Conservation (phyloP, 1,284 basidiomycete species). For the Phellinidium pouzarii region DNA sequence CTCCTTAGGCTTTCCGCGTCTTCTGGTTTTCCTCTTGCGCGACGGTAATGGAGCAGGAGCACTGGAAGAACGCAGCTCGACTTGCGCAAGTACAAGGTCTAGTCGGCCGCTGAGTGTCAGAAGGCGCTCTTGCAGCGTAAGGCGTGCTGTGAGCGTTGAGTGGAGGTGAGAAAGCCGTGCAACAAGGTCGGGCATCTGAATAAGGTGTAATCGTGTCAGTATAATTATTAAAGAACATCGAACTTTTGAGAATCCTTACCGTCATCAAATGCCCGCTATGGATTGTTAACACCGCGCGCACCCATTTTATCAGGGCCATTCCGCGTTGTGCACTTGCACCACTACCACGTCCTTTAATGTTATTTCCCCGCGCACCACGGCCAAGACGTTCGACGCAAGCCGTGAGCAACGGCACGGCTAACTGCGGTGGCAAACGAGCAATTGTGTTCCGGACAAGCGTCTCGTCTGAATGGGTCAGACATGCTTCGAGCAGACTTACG, state of each 20-base stretch:
- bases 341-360: conserved; percentile 74
- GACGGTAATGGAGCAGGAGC: conserved; percentile 49
- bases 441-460: conserved; percentile 86
- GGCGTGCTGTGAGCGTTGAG: conserved; percentile 72
- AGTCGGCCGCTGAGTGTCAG: conserved; percentile 84
- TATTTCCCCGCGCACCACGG: conserved; percentile 64
- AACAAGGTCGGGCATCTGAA: conserved; percentile 81
- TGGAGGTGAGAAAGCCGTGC: conserved; percentile 80
- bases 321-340: conserved; percentile 84
- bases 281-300: conserved; percentile 79
- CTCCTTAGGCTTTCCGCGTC: conserved; percentile 26
- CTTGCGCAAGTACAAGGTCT: conserved; percentile 91
- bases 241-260: conserved; percentile 44
- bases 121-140: conserved; percentile 81
- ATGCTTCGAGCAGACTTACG: conserved; percentile 81
- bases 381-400: conserved; percentile 89
- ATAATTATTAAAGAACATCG: conserved; percentile 14
- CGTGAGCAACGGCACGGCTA: conserved; percentile 82
- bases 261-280: conserved; percentile 95
- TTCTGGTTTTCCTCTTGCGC: conserved; percentile 32
- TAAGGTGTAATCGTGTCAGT: conserved; percentile 22
- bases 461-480: conserved; percentile 80
- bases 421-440: conserved; percentile 79
- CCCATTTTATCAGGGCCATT: conserved; percentile 82
- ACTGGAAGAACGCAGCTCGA: conserved; percentile 72